Evolutionary conservation across 371 early-diverging fungal genomes (phyloP).

Genomic region (Mortierella sp.): DNA sequence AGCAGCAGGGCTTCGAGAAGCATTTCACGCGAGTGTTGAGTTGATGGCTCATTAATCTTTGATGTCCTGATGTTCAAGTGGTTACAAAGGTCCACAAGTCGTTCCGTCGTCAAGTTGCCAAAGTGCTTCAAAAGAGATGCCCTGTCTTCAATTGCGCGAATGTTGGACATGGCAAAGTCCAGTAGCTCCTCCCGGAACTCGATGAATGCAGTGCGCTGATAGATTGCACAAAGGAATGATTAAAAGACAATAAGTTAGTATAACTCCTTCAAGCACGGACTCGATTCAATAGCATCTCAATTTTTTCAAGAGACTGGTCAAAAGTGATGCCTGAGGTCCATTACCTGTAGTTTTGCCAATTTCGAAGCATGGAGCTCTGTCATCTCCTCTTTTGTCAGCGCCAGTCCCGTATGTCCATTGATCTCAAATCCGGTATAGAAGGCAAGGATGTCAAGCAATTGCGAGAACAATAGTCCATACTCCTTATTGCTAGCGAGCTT

Average conservation of each 20-base stretch:
- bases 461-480: slow-evolving; percentile 62
- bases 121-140: slow-evolving; percentile 68
- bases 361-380: slow-evolving; percentile 67
- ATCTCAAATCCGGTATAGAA: slow-evolving; percentile 84
- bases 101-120: slow-evolving; percentile 57
- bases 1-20: slow-evolving; percentile 65
- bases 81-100: slow-evolving; percentile 64
- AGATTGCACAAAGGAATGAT: neutral
- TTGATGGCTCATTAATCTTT: slow-evolving; percentile 41
- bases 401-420: slow-evolving; percentile 83
- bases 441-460: slow-evolving; percentile 70
- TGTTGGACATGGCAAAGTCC: slow-evolving; percentile 79
- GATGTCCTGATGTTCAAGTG: slow-evolving; percentile 67
- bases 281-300: no score
- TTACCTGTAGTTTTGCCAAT: slow-evolving; percentile 75
- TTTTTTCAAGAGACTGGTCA: no score
- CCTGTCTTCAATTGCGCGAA: slow-evolving; percentile 70
- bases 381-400: slow-evolving; percentile 75
- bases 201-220: slow-evolving; percentile 70
- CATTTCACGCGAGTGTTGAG: slow-evolving; percentile 55
- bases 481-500: slow-evolving; percentile 60
- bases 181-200: slow-evolving; percentile 73
- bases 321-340: no score
- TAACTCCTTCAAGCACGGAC: no score
- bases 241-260: neutral